Conservation (phyloP, 2,329 filamentous ascomycete genomes). For the Xylariaceae sp. region DNA sequence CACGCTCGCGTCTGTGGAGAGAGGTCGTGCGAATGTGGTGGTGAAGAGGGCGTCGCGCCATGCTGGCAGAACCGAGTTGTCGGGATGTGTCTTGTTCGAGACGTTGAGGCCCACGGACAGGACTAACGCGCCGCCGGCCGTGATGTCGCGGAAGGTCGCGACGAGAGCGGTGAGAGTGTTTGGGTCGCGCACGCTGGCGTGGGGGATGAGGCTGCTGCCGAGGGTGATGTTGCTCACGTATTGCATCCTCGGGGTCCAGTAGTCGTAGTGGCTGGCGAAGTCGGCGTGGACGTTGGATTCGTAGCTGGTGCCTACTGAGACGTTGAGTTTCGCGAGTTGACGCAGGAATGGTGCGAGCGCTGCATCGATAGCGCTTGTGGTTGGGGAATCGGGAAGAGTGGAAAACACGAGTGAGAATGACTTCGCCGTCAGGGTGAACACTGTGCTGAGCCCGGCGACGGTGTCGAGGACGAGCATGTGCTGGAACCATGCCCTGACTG, state of each 20-base stretch:
- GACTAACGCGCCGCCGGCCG: background rate
- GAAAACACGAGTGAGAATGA: background rate
- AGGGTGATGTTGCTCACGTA: slow-evolving; percentile 1
- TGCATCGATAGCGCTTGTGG: background rate
- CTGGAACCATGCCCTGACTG: background rate
- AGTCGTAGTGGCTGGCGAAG: background rate
- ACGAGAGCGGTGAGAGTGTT: background rate
- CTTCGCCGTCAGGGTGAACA: background rate
- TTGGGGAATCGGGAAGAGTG: background rate
- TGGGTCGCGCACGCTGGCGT: background rate
- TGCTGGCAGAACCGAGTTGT: slow-evolving; percentile 1
- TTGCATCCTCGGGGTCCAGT: background rate
- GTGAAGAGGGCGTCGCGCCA: slow-evolving; percentile 6
- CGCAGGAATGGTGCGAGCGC: background rate
- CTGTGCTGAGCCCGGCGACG: background rate
- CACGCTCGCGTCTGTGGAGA: background rate
- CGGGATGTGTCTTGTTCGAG: background rate
- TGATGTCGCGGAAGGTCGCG: background rate
- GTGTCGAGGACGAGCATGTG: background rate
- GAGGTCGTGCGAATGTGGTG: background rate
- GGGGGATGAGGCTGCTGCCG: slow-evolving; percentile 1
- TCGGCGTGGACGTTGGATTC: background rate
- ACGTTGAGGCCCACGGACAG: background rate
- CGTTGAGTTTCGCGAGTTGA: background rate
- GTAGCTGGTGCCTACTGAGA: background rate